Conservation (phyloP, 306 rosid species). For the Cucumis melo region DNA sequence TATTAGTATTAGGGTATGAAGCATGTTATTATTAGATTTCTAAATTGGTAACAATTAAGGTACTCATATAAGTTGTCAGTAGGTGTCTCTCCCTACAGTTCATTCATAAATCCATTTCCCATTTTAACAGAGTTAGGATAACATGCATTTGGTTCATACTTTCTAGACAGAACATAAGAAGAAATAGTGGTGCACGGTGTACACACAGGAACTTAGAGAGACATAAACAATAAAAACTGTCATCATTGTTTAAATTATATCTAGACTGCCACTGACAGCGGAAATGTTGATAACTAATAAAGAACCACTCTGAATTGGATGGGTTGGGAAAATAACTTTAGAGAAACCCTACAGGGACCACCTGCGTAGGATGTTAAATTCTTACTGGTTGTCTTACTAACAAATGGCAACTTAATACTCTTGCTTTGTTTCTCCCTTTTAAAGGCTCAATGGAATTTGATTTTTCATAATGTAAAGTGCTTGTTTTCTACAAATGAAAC, state of each 20-base stretch:
- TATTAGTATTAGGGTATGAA: not conserved
- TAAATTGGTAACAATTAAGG: not conserved
- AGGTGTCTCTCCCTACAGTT: not conserved
- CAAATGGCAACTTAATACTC: not conserved
- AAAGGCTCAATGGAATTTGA: not conserved
- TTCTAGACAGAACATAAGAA: not conserved
- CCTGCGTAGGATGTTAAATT: not conserved
- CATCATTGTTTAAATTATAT: not conserved
- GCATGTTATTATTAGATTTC: not conserved
- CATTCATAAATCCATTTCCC: not conserved
- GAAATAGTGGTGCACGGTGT: not conserved
- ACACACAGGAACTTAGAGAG: not conserved
- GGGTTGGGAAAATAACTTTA: not conserved
- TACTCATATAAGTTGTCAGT: not conserved
- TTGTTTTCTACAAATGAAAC: not conserved
- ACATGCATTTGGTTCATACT: not conserved
- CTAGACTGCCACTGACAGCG: not conserved
- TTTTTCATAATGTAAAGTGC: not conserved
- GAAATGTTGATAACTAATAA: not conserved
- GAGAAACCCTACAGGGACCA: not conserved
- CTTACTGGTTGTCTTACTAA: not conserved
- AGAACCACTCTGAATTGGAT: not conserved
- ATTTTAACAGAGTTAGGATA: not conserved
- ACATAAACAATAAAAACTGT: not conserved
- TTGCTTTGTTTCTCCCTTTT: not conserved